Evolutionary conservation across 768 basidiomycete genomes (phyloP), one percentile per base, ranked within the genome.

Genomic region (Suillus variegatus): DNA sequence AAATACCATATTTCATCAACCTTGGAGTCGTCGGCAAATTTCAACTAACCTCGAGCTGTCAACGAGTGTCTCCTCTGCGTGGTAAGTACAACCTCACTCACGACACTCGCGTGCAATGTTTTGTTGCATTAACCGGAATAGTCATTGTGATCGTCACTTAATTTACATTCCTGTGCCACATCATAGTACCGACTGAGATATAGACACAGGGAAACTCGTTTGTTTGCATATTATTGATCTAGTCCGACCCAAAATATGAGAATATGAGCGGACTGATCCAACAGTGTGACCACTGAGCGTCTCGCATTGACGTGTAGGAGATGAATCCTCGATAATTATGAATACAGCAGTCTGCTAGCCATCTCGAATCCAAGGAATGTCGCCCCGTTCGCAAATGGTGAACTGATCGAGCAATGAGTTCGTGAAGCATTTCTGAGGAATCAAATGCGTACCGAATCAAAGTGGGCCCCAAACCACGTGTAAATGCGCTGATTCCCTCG

Each of bases 291-390:
- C 13, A 22, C 20, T 2, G 7, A 28, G 16, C 22, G 38, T 60
- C 28, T 41, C 41, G 12, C 18, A 43, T 60, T 13, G 58, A 43
- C 7, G 22, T 40, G 16, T 6, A 7, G 20, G 47, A 28, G 10
- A 6, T 43, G 28, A 38, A 64, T 28, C 41, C 32, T 13, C 6
- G 35, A n/a, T 12, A 12, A 61, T 71, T 35, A 76, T 22, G 74
- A 74, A 71, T 86, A 87, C 66, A 93, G 78, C 51, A 87, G 67
- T 55, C 95, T 85, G 78, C 88, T 94, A 52, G 93, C 94, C 79
- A 98, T 83, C 82, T 99, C 97, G 72, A 95, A 98, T 1, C 94
- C 95, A 64, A 97, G 86, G 84, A 98, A 99, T 0, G 97, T 99
- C 1, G 94, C 94, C 22, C 95, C 97, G 70, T 98, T 99, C 13